Percentiles rank a stretch among this genome's conserved stretches.
Conservation (phyloP, 2,329 filamentous ascomycete genomes). For the Monascus ruber region DNA sequence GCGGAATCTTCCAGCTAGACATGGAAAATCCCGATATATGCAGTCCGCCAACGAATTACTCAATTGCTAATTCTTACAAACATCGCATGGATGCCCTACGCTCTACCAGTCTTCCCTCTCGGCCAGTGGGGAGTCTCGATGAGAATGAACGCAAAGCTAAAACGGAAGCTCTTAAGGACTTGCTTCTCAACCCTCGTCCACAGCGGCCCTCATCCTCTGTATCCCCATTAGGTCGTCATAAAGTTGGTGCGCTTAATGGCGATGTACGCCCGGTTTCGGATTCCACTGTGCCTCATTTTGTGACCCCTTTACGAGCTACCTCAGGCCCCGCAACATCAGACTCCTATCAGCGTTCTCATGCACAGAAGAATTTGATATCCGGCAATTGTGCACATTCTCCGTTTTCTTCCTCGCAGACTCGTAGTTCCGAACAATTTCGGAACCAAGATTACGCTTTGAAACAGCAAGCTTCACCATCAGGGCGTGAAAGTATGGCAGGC, state of each 20-base stretch:
- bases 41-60: constrained; percentile 47
- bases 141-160: constrained; percentile 33
- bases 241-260: constrained; percentile 5
- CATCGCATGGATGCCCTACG: constrained; percentile 35
- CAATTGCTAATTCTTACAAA: constrained; percentile 51
- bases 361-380: constrained; percentile 7
- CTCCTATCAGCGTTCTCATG: constrained; percentile 8
- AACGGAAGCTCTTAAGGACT: constrained; percentile 34
- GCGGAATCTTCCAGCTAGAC: constrained; percentile 57
- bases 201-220: constrained; percentile 22
- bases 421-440: constrained; percentile 12
- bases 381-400: constrained; percentile 12
- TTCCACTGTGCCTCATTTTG: constrained; percentile 17
- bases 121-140: constrained; percentile 15
- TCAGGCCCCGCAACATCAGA: constrained; percentile 22
- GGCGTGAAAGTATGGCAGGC: constrained; percentile 5
- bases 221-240: constrained; percentile 14
- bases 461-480: constrained; percentile 18
- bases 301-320: constrained; percentile 19
- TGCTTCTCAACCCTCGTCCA: constrained; percentile 32
- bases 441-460: constrained; percentile 21
- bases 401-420: constrained; percentile 12
- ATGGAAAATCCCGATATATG: constrained; percentile 48
- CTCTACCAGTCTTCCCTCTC: constrained; percentile 23
- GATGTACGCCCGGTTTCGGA: constrained; percentile 8